Evolutionary conservation across 176 grass and related monocot genomes (phyloP).

Genomic region (Cenchrus fungigraminus): DNA sequence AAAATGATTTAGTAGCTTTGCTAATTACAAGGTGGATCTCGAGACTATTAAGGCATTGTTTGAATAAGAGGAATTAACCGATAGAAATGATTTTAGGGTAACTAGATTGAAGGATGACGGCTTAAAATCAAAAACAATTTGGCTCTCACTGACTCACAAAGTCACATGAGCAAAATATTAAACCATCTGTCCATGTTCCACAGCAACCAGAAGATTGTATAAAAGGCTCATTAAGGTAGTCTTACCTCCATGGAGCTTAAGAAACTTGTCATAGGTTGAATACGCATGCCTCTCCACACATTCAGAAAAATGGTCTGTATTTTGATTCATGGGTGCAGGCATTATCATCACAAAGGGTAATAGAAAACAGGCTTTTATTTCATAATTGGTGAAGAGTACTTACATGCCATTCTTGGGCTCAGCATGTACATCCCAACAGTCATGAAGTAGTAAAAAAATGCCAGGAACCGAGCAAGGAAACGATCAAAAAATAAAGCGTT

Average conservation of each 20-base stretch:
- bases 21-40: too few relatives aligned
- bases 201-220: neutral
- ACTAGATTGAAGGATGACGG: neutral
- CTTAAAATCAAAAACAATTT: neutral
- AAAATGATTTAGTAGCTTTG: neutral
- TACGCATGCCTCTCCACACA: slow-evolving; percentile 97
- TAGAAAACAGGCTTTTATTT: slow-evolving; percentile 4
- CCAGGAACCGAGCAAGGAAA: slow-evolving; percentile 69
- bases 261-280: slow-evolving; percentile 97
- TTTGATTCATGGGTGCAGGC: neutral
- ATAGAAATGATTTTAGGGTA: slow-evolving; percentile 2
- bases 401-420: slow-evolving; percentile 99
- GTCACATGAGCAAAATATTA: neutral
- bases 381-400: slow-evolving; percentile 33
- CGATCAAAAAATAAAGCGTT: slow-evolving; percentile 76
- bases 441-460: slow-evolving; percentile 94
- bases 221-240: neutral
- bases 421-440: slow-evolving; percentile 90
- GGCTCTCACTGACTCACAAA: neutral
- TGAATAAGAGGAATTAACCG: slow-evolving; percentile 12
- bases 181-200: neutral
- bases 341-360: neutral
- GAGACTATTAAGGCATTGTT: neutral
- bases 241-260: slow-evolving; percentile 79
- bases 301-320: slow-evolving; percentile 96